Percentiles rank a stretch among this genome's conserved stretches.
phyloP scores from a whole-genome alignment of 225 moss, liverwort and hornwort genomes.

The Lunularia cruciata region DNA sequence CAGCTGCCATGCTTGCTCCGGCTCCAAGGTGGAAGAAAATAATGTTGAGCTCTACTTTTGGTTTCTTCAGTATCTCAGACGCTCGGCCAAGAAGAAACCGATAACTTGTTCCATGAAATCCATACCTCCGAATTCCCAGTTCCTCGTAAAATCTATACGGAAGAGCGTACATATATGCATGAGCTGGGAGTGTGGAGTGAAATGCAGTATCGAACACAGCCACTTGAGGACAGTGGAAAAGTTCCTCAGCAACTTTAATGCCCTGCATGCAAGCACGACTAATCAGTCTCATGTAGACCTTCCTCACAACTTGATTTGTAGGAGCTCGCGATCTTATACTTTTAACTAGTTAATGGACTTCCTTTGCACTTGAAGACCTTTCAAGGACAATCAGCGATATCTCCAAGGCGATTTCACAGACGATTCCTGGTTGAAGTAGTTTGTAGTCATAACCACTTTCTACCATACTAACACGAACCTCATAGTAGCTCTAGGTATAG shows the following conservation, averaged over 20 bases:
- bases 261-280: conserved; percentile 48
- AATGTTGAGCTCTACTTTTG: conserved; percentile 57
- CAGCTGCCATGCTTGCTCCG: conserved; percentile 90
- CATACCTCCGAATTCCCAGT: conserved; percentile 78
- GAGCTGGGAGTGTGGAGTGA: conserved; percentile 74
- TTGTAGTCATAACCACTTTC: too few species aligned
- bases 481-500: too few species aligned
- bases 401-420: background rate
- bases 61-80: conserved; percentile 64
- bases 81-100: conserved; percentile 65
- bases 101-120: conserved; percentile 92
- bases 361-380: too few species aligned
- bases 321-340: too few species aligned
- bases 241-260: conserved; percentile 76
- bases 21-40: conserved; percentile 90
- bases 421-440: background rate
- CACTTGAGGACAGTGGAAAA: conserved; percentile 91
- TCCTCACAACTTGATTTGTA: too few species aligned
- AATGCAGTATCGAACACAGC: conserved; percentile 98
- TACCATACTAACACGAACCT: too few species aligned
- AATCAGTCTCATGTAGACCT: background rate
- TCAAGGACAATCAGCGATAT: too few species aligned
- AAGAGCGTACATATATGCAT: conserved; percentile 75
- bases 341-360: too few species aligned
- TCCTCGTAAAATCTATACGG: conserved; percentile 74